Base-by-base conservation (phyloP, 345 rosid genomes). In the Schrenkiella parvula region DNA sequence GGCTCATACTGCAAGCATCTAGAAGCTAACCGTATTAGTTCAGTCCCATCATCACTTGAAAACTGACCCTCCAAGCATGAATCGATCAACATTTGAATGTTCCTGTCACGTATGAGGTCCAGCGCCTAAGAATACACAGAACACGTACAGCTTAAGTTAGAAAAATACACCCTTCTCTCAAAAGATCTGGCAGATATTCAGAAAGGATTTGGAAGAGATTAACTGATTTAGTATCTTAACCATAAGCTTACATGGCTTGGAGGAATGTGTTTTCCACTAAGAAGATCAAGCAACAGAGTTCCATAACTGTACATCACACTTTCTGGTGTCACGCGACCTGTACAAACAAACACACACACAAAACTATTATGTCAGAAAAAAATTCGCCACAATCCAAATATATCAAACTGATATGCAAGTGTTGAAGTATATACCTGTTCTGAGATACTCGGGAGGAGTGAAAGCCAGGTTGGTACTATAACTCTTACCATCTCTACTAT, bases 241-340 rank as follows among this genome's bases (percentile, higher is more conserved):
- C 66, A 57, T 28, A 37, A 48, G 72, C 96, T 88, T 80, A 93
- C 98, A 74, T 89, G 97, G 77, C 91, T 87, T 8, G 97, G 97
- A 52, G 98, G 98, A 35, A 91, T 91, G 76, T 91, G 96, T 80
- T 93, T 93, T 62, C 98, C 98, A 71, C 96, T 93, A 62, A 93
- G 96, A 83, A 91, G 96, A 74, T 93, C 99, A 57, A 93, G 93
- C 70, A 93, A 79, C 73, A 93, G 89, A 55, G 96, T 93, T 56
- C 99, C 97, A 74, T 91, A 93, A 77, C 97, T 93, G 80, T 93
- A 93, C 79, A 91, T 87, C 62, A 91, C 99, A 77, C 99, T 93
- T 76, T 93, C 99, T 60, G 97, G 86, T 1, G 89, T 91, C 57
- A 93, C 92, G 17, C 96, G 88, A 42, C 98, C 97, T 93, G 68